Base-by-base conservation (phyloP, 2,329 filamentous ascomycete genomes). In the Botryosphaeria dothidea region DNA sequence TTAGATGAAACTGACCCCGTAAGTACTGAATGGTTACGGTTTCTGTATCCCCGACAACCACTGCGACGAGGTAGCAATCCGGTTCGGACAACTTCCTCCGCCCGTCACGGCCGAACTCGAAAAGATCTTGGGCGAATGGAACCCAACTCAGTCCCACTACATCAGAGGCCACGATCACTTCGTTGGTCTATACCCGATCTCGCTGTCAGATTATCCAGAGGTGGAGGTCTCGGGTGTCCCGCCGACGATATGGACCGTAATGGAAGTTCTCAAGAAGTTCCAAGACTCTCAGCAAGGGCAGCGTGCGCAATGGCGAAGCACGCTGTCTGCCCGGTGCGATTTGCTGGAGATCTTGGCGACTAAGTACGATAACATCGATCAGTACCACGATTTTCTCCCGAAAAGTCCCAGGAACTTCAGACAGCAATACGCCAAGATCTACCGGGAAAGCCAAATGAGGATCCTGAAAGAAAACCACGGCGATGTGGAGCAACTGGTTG, bases 1-100 rank as follows among this genome's bases (percentile, higher is more conserved):
- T 58, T n/a, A 17, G 8, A 60, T 25, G 15, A 34, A 11, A 7
- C 15, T 57, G 21, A 60, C 5, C 43, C 15, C 8, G 41, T 46
- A n/a, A 74, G 71, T 85, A 2, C 72, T 85, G 2, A 78, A 83
- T 51, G 83, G 83, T 3, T 85, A 85, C 65, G 83, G 83, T 3
- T 85, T 85, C 71, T 81, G 79, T 65, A 74, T 83, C 15, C 70
- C 72, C 5, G 68, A 80, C 46, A 85, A 84, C 43, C 80, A 80
- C 0, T 76, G 80, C 45, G 83, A 85, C 68, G 75, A 78, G 54
- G 78, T 82, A 8, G 72, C 79, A 8, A 69, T 83, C 48, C 78
- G 78, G 21, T 72, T 82, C 9, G 76, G 75, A 57, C 71, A 74
- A 9, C 76, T 81, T 17, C 76, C 77, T 5, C 71, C 72, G n/a